Evolutionary conservation across 148 eudicot genomes (phyloP).

Genomic region (Mesembryanthemum crystallinum): DNA sequence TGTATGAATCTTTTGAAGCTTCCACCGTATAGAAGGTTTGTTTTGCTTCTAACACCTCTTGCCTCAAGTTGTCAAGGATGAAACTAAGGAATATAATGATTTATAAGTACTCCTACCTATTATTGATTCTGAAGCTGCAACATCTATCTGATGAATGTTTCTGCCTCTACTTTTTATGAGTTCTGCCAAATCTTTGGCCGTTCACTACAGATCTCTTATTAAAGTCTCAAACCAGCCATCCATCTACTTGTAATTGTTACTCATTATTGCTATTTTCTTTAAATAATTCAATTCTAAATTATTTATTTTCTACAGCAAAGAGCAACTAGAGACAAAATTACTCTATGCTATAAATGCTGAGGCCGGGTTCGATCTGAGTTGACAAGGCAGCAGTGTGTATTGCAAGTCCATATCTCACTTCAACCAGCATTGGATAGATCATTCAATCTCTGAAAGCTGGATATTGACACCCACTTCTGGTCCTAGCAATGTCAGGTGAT

Average conservation of each 20-base stretch:
- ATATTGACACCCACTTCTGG: conserved; percentile 16
- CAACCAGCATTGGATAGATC: not conserved
- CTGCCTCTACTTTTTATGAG: not conserved
- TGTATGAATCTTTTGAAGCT: conserved; percentile 98
- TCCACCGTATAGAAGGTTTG: conserved; percentile 93
- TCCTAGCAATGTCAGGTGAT: not conserved
- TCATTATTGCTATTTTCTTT: not conserved
- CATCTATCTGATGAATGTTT: not conserved
- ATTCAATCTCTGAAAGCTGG: conserved; percentile 3
- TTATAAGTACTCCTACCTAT: no score
- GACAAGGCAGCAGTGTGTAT: conserved; percentile 13
- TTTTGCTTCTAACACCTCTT: conserved; percentile 3
- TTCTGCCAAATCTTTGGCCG: no score
- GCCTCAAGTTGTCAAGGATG: not conserved
- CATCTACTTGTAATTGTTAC: no score
- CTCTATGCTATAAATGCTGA: conserved; percentile 88
- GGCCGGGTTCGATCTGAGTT: conserved; percentile 95
- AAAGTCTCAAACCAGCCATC: not conserved
- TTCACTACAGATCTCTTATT: not conserved
- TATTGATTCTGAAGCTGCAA: not conserved
- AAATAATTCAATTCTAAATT: not conserved
- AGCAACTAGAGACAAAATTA: conserved; percentile 84
- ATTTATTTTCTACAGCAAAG: conserved; percentile 50
- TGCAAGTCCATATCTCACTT: conserved; percentile 5
- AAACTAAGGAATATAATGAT: not conserved